Conservation (phyloP, 768 basidiomycete genomes). For the Suillus spraguei region DNA sequence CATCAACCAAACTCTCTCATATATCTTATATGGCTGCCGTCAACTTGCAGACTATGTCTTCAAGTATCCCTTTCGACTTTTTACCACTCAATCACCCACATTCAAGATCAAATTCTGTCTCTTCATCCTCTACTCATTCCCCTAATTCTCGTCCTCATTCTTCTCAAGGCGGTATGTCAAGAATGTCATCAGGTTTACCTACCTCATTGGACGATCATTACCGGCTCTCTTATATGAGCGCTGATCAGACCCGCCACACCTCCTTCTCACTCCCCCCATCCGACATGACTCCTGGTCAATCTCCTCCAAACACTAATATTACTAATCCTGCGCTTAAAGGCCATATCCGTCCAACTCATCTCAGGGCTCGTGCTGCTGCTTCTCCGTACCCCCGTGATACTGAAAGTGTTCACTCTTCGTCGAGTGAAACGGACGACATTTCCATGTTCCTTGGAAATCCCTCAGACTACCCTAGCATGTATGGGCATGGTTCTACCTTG, state of each 20-base stretch:
- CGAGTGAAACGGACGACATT: constrained; percentile 87
- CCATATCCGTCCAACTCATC: constrained; percentile 74
- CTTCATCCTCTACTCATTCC: constrained; percentile 73
- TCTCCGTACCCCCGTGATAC: constrained; percentile 87
- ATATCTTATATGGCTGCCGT: constrained; percentile 62
- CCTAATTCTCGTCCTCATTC: constrained; percentile 78
- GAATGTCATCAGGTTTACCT: constrained; percentile 53
- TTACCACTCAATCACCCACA: constrained; percentile 62
- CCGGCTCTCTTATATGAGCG: constrained; percentile 57
- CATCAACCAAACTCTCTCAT: constrained; percentile 10
- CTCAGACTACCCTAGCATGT: constrained; percentile 72
- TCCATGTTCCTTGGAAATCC: constrained; percentile 69
- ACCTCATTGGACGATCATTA: constrained; percentile 71
- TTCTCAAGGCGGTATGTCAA: constrained; percentile 63
- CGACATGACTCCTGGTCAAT: constrained; percentile 52
- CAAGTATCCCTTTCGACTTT: constrained; percentile 72
- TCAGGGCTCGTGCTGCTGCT: constrained; percentile 77
- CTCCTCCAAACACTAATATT: constrained; percentile 76
- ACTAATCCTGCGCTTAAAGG: constrained; percentile 77
- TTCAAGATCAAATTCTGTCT: constrained; percentile 79
- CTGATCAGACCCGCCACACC: constrained; percentile 48
- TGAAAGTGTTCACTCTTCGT: constrained; percentile 85
- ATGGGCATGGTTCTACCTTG: constrained; percentile 44
- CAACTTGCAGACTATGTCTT: constrained; percentile 73
- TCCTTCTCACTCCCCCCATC: constrained; percentile 45